phyloP scores from a whole-genome alignment of 371 early-diverging fungal genomes.

The Coemansia linderi region DNA sequence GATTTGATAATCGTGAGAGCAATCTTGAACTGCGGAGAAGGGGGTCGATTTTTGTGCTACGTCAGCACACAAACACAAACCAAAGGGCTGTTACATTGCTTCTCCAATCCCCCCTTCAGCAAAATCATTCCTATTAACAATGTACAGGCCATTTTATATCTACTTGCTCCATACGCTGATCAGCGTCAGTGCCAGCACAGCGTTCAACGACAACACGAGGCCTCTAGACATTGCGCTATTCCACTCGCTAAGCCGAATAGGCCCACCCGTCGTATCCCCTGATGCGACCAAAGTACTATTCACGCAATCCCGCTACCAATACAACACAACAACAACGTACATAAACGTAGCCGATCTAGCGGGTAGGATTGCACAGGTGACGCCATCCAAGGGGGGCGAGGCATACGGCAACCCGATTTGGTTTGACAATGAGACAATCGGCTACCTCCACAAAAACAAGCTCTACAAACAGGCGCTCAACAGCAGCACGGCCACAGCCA shows the following conservation, averaged over 20 bases:
- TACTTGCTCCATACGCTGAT: background rate
- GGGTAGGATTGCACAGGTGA: constrained; percentile 9
- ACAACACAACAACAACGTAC: constrained; percentile 28
- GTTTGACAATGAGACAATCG: constrained; percentile 30
- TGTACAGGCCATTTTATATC: background rate
- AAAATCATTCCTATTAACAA: background rate
- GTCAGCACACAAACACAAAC: background rate
- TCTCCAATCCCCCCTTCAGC: background rate
- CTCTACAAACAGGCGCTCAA: constrained; percentile 10
- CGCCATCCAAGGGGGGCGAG: constrained; percentile 13
- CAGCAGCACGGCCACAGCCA: constrained; percentile 7
- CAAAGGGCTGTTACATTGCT: background rate
- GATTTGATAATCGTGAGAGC: no score
- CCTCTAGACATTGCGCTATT: constrained; percentile 32
- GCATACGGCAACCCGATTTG: constrained; percentile 26
- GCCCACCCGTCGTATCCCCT: constrained; percentile 29
- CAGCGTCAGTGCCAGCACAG: background rate
- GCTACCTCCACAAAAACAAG: constrained; percentile 25
- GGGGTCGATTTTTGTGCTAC: background rate
- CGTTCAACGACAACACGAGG: constrained; percentile 14
- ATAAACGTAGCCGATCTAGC: constrained; percentile 27
- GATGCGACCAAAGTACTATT: constrained; percentile 22
- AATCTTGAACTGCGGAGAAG: no score
- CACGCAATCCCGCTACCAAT: constrained; percentile 22
- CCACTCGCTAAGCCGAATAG: constrained; percentile 29